Conservation (phyloP, 257 asterid genomes). For the Leptodermis oblonga region DNA sequence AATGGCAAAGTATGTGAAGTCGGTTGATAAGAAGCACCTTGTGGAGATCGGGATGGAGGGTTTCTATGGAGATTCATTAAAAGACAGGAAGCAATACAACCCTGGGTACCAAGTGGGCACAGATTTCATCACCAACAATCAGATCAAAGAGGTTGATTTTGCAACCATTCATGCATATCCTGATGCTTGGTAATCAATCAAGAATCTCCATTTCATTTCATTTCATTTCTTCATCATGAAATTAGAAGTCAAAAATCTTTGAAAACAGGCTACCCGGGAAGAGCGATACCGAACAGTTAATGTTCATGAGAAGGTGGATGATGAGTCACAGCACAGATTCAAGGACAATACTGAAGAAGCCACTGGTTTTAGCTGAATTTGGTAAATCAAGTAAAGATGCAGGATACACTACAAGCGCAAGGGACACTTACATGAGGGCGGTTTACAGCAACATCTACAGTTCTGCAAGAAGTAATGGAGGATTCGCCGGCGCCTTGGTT, state of each 20-base stretch:
- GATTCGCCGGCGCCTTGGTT: slow-evolving; percentile 37
- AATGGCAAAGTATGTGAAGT: slow-evolving; percentile 48
- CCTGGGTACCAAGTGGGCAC: slow-evolving; percentile 57
- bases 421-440: slow-evolving; percentile 32
- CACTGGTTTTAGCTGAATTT: slow-evolving; percentile 40
- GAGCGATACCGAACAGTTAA: slow-evolving; percentile 33
- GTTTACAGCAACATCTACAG: slow-evolving; percentile 29
- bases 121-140: slow-evolving; percentile 43
- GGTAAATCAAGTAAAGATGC: slow-evolving; percentile 48
- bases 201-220: background rate
- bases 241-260: background rate
- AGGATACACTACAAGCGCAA: slow-evolving; percentile 24
- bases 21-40: slow-evolving; percentile 39
- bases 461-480: slow-evolving; percentile 37
- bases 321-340: slow-evolving; percentile 43
- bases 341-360: slow-evolving; percentile 34
- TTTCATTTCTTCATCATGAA: background rate
- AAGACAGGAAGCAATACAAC: slow-evolving; percentile 36
- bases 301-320: slow-evolving; percentile 44
- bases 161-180: slow-evolving; percentile 54
- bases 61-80: slow-evolving; percentile 44
- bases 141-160: slow-evolving; percentile 46
- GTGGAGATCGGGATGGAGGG: slow-evolving; percentile 55
- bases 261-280: slow-evolving; percentile 30
- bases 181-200: slow-evolving; percentile 32